phyloP scores from a whole-genome alignment of 202 grass and related monocot species.

The Dendrocalamus latiflorus region DNA sequence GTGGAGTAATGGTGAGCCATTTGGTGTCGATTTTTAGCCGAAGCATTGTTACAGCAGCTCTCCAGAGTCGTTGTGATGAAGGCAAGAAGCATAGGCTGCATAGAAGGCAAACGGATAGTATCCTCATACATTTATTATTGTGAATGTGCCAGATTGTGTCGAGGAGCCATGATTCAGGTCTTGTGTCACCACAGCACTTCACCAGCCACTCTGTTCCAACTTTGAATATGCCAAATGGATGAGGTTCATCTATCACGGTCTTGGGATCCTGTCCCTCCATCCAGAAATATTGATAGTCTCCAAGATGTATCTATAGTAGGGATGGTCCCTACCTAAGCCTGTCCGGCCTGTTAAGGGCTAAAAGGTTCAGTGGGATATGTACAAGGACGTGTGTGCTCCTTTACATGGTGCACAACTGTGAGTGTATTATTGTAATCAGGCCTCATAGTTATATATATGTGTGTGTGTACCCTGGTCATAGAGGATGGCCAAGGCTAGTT shows the following conservation, averaged over 20 bases:
- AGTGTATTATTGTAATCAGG: too few relatives aligned
- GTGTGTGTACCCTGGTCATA: too few relatives aligned
- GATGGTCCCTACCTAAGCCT: too few relatives aligned
- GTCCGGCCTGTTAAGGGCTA: too few relatives aligned
- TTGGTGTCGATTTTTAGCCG: neutral
- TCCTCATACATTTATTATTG: neutral
- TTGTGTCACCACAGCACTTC: neutral
- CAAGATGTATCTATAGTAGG: neutral
- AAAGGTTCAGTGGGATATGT: too few relatives aligned
- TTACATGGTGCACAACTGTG: too few relatives aligned
- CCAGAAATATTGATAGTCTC: neutral
- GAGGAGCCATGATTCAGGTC: neutral
- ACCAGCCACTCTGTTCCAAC: neutral
- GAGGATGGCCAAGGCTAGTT: too few relatives aligned
- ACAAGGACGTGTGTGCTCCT: too few relatives aligned
- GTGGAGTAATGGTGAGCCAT: neutral
- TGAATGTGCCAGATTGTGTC: neutral
- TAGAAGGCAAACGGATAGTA: neutral
- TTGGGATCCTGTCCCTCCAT: neutral
- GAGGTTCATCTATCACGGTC: neutral
- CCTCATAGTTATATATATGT: too few relatives aligned
- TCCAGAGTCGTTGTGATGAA: neutral
- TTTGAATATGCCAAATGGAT: neutral
- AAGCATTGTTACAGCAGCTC: neutral
- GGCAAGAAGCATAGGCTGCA: neutral